Conservation (phyloP, 768 basidiomycete species). For the Mrakia frigida region DNA sequence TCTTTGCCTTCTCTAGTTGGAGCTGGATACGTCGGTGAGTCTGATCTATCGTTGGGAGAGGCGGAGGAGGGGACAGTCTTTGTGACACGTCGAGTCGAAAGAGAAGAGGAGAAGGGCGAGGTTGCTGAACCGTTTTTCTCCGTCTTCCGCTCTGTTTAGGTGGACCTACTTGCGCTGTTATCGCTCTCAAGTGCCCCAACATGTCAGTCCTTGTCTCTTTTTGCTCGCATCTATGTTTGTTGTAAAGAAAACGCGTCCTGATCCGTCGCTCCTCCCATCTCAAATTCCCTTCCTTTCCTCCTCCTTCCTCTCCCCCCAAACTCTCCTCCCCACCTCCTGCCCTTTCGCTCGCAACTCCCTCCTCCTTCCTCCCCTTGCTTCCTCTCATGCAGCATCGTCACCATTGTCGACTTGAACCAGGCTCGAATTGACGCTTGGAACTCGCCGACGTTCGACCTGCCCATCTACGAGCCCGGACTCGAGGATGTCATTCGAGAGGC, state of each 20-base stretch:
- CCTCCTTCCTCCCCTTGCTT: not conserved
- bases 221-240: not conserved
- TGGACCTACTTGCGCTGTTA: conserved; percentile 91
- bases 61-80: not conserved
- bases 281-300: not conserved
- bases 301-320: conserved; percentile 1
- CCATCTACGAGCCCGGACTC: conserved; percentile 97
- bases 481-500: conserved; percentile 80
- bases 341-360: not conserved
- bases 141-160: conserved; percentile 49
- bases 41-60: not conserved
- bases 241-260: not conserved
- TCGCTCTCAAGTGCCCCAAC: conserved; percentile 42
- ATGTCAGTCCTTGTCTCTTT: conserved; percentile 12
- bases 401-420: conserved; percentile 96
- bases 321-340: not conserved
- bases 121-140: not conserved
- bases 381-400: conserved; percentile 65
- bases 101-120: not conserved
- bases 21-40: conserved; percentile 71
- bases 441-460: conserved; percentile 66
- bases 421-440: conserved; percentile 96
- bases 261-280: not conserved
- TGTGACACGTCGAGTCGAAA: not conserved
- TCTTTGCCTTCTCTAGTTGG: conserved; percentile 15